Evolutionary conservation across 2,329 filamentous ascomycete species (phyloP).

Genomic region (Cladophialophora psammophila): DNA sequence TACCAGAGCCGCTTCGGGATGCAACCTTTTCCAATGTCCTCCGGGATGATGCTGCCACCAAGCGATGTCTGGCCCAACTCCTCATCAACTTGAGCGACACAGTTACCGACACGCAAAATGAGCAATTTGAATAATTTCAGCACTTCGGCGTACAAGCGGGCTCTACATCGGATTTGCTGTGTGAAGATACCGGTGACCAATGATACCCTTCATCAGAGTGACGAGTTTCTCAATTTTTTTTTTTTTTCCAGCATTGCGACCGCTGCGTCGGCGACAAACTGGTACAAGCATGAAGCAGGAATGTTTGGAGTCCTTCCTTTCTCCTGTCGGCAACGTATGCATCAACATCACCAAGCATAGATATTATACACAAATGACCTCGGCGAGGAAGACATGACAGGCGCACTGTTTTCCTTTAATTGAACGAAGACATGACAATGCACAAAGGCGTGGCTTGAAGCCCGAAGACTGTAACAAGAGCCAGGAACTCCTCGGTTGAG

Average conservation of each 20-base stretch:
- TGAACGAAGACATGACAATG: constrained; percentile 24
- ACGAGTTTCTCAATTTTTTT: constrained; percentile 24
- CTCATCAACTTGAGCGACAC: constrained; percentile 96
- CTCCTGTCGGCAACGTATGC: constrained; percentile 22
- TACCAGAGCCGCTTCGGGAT: constrained; percentile 97
- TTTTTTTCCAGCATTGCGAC: constrained; percentile 36
- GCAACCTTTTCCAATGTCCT: constrained; percentile 96
- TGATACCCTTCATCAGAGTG: constrained; percentile 33
- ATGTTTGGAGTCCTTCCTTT: constrained; percentile 34
- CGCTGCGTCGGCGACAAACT: constrained; percentile 29
- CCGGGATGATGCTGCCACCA: constrained; percentile 95
- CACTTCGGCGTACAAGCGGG: constrained; percentile 19
- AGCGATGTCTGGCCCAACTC: constrained; percentile 95
- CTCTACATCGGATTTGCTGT: constrained; percentile 27
- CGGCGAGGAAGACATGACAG: constrained; percentile 9
- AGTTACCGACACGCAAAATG: constrained; percentile 62
- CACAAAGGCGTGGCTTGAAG: constrained; percentile 19
- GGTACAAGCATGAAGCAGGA: constrained; percentile 30
- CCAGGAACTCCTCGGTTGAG: constrained; percentile 14
- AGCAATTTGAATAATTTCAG: constrained; percentile 39
- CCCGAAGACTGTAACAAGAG: constrained; percentile 24
- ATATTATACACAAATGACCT: constrained; percentile 30
- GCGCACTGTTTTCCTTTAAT: constrained; percentile 21
- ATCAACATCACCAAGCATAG: constrained; percentile 27
- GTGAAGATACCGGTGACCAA: constrained; percentile 27